phyloP scores from a whole-genome alignment of 1,284 basidiomycete species.

The Rhodofomes roseus region DNA sequence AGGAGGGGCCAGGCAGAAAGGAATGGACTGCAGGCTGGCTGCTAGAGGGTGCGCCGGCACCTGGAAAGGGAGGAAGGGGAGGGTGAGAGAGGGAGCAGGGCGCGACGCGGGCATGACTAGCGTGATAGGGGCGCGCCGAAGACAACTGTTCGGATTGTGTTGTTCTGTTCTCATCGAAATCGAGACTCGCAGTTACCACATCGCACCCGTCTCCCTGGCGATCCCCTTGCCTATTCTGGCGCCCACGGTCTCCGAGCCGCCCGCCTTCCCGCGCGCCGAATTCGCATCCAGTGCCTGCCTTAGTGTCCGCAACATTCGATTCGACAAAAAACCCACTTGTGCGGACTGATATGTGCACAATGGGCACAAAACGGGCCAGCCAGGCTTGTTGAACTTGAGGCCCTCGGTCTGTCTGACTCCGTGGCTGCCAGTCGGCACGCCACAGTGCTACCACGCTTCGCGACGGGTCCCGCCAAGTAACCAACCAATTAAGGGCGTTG shows the following conservation, averaged over 20 bases:
- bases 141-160: background rate
- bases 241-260: background rate
- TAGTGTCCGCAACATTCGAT: too few relatives aligned
- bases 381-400: too few relatives aligned
- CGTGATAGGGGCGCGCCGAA: background rate
- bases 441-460: background rate
- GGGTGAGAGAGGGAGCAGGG: slow-evolving; percentile 8
- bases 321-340: too few relatives aligned
- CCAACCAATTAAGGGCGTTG: background rate
- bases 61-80: slow-evolving; percentile 6
- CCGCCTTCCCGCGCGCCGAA: background rate
- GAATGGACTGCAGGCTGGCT: slow-evolving; percentile 37
- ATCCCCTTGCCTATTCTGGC: background rate
- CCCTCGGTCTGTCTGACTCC: background rate
- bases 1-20: slow-evolving; percentile 16
- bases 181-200: background rate
- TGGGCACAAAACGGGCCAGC: too few relatives aligned
- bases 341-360: too few relatives aligned
- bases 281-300: too few relatives aligned
- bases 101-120: background rate
- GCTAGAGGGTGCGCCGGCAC: slow-evolving; percentile 26
- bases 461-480: background rate
- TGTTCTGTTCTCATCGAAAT: background rate
- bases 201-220: background rate
- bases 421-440: too few relatives aligned